Evolutionary conservation across 805 yeast species (phyloP).

Genomic region (Komagataella pastoris): DNA sequence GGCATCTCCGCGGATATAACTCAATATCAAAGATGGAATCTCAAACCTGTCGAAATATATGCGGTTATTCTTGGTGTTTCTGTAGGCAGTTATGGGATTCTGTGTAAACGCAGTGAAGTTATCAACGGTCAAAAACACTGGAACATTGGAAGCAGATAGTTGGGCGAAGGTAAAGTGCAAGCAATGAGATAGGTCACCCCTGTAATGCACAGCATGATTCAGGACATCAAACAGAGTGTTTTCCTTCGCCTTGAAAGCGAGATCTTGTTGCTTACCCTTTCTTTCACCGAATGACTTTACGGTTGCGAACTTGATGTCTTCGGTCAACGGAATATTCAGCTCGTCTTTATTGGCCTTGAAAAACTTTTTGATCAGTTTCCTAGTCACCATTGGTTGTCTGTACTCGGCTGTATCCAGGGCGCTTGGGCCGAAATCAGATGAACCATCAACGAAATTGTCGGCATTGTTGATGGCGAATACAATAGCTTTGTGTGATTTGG

Average conservation of each 20-base stretch:
- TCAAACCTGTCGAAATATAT: constrained; percentile 54
- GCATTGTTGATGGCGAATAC: constrained; percentile 56
- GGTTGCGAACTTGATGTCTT: constrained; percentile 20
- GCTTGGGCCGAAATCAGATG: constrained; percentile 52
- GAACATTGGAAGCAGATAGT: constrained; percentile 35
- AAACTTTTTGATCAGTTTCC: constrained; percentile 41
- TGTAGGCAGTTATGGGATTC: constrained; percentile 43
- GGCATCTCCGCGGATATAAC: constrained; percentile 37
- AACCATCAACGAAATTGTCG: constrained; percentile 52
- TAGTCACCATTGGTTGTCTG: constrained; percentile 71
- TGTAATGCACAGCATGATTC: constrained; percentile 7
- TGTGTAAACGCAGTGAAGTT: constrained; percentile 54
- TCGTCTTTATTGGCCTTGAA: constrained; percentile 27
- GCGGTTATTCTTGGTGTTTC: constrained; percentile 36
- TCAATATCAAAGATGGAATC: constrained; percentile 41
- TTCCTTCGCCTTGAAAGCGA: constrained; percentile 5
- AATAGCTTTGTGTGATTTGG: constrained; percentile 27
- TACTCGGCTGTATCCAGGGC: constrained; percentile 26
- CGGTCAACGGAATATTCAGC: constrained; percentile 18
- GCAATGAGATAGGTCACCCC: constrained; percentile 23
- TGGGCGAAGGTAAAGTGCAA: constrained; percentile 44
- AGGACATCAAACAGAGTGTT: constrained; percentile 32
- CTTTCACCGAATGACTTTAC: constrained; percentile 7
- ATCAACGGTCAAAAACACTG: constrained; percentile 62
- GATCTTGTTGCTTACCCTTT: not conserved